phyloP scores from a whole-genome alignment of 2,329 filamentous ascomycete species.

The Pseudophaeomoniella oleicola region DNA sequence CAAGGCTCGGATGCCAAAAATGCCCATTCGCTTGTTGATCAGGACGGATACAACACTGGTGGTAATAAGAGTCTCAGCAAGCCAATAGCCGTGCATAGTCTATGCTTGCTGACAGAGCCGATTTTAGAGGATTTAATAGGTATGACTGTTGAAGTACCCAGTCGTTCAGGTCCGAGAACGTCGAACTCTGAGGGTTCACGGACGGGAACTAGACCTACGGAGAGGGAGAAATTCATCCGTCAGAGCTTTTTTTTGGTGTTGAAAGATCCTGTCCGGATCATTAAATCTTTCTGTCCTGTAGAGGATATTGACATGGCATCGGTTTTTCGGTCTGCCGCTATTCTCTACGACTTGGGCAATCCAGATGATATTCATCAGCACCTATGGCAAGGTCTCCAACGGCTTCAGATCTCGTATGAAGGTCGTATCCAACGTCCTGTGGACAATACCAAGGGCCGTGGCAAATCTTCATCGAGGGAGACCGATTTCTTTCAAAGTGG shows the following conservation, averaged over 20 bases:
- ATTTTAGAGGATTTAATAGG: not conserved
- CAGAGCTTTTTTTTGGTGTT: slow-evolving; percentile 30
- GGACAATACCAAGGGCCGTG: not conserved
- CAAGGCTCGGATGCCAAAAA: too few species aligned
- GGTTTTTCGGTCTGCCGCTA: not conserved
- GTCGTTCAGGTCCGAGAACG: too few species aligned
- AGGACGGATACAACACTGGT: too few species aligned
- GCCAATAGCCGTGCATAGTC: too few species aligned
- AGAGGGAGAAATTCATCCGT: slow-evolving; percentile 11
- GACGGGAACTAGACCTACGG: too few species aligned
- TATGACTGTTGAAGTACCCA: too few species aligned
- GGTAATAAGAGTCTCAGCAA: too few species aligned
- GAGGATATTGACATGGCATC: not conserved
- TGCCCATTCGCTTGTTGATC: too few species aligned
- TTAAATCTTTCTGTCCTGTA: slow-evolving; percentile 22
- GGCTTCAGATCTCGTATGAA: not conserved
- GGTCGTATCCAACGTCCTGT: not conserved
- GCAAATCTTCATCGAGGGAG: too few species aligned
- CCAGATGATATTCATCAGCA: not conserved
- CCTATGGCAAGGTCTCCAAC: not conserved
- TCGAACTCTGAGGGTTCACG: too few species aligned
- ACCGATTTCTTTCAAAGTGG: too few species aligned
- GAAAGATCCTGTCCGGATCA: slow-evolving; percentile 23
- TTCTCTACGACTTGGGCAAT: not conserved
- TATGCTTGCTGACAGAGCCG: not conserved